Conservation (phyloP, 2,329 filamentous ascomycete genomes). For the Botryotinia calthae region DNA sequence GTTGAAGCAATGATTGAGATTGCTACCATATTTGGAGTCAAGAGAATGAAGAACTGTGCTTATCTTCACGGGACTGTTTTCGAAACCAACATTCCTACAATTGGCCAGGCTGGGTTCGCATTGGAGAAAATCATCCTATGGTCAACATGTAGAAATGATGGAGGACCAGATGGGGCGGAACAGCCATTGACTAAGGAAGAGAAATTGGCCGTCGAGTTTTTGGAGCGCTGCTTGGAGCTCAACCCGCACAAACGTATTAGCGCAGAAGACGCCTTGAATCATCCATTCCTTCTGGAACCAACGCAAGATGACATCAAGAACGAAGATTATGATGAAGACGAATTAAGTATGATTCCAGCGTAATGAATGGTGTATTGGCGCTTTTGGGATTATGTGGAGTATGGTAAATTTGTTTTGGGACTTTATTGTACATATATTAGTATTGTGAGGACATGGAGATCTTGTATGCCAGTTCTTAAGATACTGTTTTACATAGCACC, state of each 20-base stretch:
- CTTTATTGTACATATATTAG: constrained; percentile 28
- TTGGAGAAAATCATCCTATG: constrained; percentile 94
- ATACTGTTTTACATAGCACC: constrained; percentile 26
- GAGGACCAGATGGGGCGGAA: constrained; percentile 48
- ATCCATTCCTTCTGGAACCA: constrained; percentile 61
- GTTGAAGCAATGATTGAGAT: constrained; percentile 98
- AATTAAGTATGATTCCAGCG: constrained; percentile 20
- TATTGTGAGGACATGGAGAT: constrained; percentile 11
- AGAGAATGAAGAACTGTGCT: constrained; percentile 79
- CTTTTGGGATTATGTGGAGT: constrained; percentile 18
- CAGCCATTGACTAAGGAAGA: constrained; percentile 63
- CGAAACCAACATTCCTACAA: constrained; percentile 88
- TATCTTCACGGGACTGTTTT: constrained; percentile 87
- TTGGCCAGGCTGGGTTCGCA: constrained; percentile 79
- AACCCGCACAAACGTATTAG: constrained; percentile 73
- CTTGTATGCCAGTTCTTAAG: constrained; percentile 21
- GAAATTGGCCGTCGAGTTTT: constrained; percentile 68
- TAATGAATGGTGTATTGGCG: constrained; percentile 10
- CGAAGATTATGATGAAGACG: constrained; percentile 45
- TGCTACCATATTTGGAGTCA: constrained; percentile 85
- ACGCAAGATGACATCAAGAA: constrained; percentile 49
- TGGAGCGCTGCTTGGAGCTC: constrained; percentile 70
- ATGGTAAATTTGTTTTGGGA: constrained; percentile 14
- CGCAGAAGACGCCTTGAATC: constrained; percentile 68
- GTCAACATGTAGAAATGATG: constrained; percentile 77